phyloP scores from a whole-genome alignment of 2,329 filamentous ascomycete species.

The Drechslerella coelobrocha region DNA sequence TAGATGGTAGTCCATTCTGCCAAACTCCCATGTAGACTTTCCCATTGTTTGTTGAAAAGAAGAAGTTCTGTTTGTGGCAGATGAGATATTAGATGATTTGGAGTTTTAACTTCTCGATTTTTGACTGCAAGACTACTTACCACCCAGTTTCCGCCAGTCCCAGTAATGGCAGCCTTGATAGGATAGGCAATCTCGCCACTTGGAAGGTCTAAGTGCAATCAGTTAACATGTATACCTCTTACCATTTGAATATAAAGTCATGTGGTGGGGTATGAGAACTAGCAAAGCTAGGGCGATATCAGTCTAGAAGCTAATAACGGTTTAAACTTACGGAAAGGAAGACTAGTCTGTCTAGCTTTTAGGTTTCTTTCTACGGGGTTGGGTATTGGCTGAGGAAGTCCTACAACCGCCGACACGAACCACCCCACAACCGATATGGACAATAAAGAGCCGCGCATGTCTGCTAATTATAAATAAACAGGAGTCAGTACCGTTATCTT shows the following conservation, averaged over 20 bases:
- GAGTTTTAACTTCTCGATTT: not conserved
- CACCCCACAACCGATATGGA: slow-evolving; percentile 6
- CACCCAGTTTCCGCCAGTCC: slow-evolving; percentile 18
- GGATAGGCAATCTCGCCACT: slow-evolving; percentile 20
- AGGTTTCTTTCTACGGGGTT: no score
- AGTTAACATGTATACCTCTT: no score
- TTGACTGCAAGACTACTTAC: slow-evolving; percentile 7
- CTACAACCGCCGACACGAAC: slow-evolving; percentile 2
- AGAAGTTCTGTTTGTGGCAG: slow-evolving; percentile 27
- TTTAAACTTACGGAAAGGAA: no score
- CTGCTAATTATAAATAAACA: not conserved
- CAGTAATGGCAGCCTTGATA: slow-evolving; percentile 17
- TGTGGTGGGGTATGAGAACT: no score
- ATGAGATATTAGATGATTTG: not conserved
- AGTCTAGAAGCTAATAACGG: no score
- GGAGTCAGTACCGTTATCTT: no score
- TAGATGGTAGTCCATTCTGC: not conserved
- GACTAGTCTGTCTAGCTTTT: no score
- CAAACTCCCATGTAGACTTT: slow-evolving; percentile 36
- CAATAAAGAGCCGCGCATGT: slow-evolving; percentile 12
- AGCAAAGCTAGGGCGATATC: no score
- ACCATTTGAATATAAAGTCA: no score
- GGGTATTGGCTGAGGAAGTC: slow-evolving; percentile 7
- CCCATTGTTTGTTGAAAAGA: slow-evolving; percentile 36
- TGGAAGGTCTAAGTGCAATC: slow-evolving; percentile 16